These are phyloP conservation scores for Fusarium sp. DNA, from an alignment of 2,329 filamentous ascomycete species.

Conservation along the genomic window DNA sequence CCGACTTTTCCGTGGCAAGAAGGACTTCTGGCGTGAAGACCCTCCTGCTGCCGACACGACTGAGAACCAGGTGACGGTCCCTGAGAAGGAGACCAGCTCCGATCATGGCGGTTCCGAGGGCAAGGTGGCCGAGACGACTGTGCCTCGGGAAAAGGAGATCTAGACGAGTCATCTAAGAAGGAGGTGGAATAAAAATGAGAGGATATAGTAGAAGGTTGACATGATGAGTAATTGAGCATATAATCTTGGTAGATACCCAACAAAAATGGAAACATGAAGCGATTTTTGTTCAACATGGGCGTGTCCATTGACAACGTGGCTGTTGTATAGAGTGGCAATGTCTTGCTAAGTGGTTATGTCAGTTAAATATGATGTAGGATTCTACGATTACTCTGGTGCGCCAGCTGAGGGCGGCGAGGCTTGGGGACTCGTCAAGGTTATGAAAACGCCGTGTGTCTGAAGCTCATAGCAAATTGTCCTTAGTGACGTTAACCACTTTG, in stretches of 20 bases:
- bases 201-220: conserved; percentile 17
- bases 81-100: conserved; percentile 36
- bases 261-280: conserved; percentile 4
- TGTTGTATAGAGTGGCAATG: not conserved
- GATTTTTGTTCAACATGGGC: not conserved
- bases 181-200: not conserved
- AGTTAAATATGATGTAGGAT: not conserved
- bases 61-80: conserved; percentile 18
- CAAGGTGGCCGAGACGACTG: conserved; percentile 34
- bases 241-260: conserved; percentile 18
- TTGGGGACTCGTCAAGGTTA: not conserved
- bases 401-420: not conserved
- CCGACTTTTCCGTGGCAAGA: conserved; percentile 74
- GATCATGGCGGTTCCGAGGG: conserved; percentile 42
- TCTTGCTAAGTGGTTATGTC: not conserved
- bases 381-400: not conserved
- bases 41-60: conserved; percentile 35
- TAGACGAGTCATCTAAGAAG: not conserved
- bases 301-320: not conserved
- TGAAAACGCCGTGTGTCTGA: not conserved
- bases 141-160: conserved; percentile 36
- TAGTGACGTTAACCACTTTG: not conserved
- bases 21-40: conserved; percentile 74
- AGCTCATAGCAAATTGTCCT: not conserved
- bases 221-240: conserved; percentile 5